Evolutionary conservation across 2,329 filamentous ascomycete genomes (phyloP).

Genomic region (Exophiala sideris): DNA sequence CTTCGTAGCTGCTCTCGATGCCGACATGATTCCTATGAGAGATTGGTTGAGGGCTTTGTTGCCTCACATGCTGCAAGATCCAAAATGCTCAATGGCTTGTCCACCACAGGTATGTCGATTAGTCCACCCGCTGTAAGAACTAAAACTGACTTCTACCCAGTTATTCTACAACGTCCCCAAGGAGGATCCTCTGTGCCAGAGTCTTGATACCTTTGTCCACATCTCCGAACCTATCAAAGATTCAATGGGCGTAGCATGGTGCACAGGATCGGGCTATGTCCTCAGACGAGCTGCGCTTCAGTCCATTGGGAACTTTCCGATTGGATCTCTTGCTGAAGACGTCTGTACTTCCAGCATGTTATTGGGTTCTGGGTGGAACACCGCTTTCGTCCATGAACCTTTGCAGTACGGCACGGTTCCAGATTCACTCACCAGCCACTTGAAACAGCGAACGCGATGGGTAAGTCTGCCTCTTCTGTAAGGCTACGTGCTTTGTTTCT

Average conservation of each 20-base stretch:
- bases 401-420: slow-evolving; percentile 33
- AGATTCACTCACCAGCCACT: slow-evolving; percentile 35
- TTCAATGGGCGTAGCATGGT: slow-evolving; percentile 29
- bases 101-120: slow-evolving; percentile 26
- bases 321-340: slow-evolving; percentile 31
- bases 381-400: slow-evolving; percentile 27
- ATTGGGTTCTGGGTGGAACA: slow-evolving; percentile 30
- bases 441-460: slow-evolving; percentile 40
- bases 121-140: not conserved
- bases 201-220: slow-evolving; percentile 24
- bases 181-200: slow-evolving; percentile 29
- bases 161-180: slow-evolving; percentile 29
- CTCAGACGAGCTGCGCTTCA: slow-evolving; percentile 29
- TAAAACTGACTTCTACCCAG: slow-evolving; percentile 19
- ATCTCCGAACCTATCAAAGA: slow-evolving; percentile 31
- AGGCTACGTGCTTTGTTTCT: not conserved
- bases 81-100: slow-evolving; percentile 25
- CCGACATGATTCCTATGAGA: slow-evolving; percentile 32
- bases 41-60: slow-evolving; percentile 30
- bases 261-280: slow-evolving; percentile 31
- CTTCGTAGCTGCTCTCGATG: slow-evolving; percentile 31
- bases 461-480: slow-evolving; percentile 12
- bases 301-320: slow-evolving; percentile 30
- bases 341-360: slow-evolving; percentile 28
- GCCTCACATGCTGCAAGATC: slow-evolving; percentile 27